phyloP scores from a whole-genome alignment of 495 filamentous ascomycete genomes.

The Terfezia boudieri region DNA sequence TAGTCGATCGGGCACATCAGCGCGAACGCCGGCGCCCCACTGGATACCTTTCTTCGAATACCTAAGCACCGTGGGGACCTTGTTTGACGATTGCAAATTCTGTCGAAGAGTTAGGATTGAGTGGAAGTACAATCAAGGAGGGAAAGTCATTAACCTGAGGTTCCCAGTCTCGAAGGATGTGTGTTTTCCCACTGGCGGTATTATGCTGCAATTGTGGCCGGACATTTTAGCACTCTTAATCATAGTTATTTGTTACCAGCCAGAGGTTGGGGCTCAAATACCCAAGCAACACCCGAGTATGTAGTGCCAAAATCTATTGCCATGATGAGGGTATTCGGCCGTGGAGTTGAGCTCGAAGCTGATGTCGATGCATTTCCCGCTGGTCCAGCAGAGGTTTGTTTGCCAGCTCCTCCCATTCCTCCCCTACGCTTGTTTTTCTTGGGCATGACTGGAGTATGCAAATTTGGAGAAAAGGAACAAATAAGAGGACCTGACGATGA shows the following conservation, averaged over 20 bases:
- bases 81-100: neutral
- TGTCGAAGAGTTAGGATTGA: neutral
- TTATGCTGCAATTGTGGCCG: too few relatives aligned
- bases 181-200: too few relatives aligned
- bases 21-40: neutral
- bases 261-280: neutral
- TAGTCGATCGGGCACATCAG: neutral
- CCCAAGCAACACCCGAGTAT: slow-evolving; percentile 3
- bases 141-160: too few relatives aligned
- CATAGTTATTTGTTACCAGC: neutral
- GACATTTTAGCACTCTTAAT: neutral
- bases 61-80: neutral
- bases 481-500: too few relatives aligned
- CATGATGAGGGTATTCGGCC: neutral
- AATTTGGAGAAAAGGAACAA: too few relatives aligned
- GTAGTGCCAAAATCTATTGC: slow-evolving; percentile 10
- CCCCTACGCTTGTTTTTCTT: too few relatives aligned
- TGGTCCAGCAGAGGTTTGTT: too few relatives aligned
- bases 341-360: neutral
- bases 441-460: too few relatives aligned
- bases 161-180: too few relatives aligned
- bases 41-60: neutral
- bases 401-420: too few relatives aligned
- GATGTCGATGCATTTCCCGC: too few relatives aligned
- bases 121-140: too few relatives aligned